phyloP scores from a whole-genome alignment of 352 stramenopile species.

The Blastocystis sp. region DNA sequence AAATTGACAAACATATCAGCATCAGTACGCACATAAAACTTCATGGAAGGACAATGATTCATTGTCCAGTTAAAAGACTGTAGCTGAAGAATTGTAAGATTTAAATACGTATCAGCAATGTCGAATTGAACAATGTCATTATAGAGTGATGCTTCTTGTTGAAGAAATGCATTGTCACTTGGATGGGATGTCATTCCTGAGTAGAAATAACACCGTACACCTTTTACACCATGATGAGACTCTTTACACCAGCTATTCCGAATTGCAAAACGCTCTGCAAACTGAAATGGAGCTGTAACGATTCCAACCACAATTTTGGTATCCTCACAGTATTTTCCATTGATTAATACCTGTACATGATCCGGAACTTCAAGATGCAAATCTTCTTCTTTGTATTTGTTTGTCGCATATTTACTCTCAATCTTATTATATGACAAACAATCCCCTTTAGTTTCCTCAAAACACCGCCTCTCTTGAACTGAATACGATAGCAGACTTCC shows the following conservation, averaged over 20 bases:
- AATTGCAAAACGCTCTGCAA: slow-evolving; percentile 1
- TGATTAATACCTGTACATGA: not conserved
- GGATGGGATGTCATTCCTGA: not conserved
- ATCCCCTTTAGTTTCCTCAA: not conserved
- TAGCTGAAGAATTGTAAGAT: no score
- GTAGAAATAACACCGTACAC: not conserved
- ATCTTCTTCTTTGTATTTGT: not conserved
- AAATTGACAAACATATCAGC: not conserved
- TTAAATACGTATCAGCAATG: not conserved
- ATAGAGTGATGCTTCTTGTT: not conserved
- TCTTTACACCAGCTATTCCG: not conserved
- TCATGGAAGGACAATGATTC: no score
- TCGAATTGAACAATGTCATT: slow-evolving; percentile 43
- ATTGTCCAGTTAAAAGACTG: no score
- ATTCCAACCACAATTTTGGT: not conserved
- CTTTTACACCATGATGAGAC: not conserved
- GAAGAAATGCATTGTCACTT: not conserved
- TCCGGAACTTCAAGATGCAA: not conserved
- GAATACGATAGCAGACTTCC: no score
- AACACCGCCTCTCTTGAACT: not conserved
- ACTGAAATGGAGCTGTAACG: not conserved
- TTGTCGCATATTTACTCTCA: not conserved
- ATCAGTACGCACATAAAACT: not conserved
- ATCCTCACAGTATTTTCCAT: not conserved
- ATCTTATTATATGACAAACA: not conserved